phyloP scores from a whole-genome alignment of 352 stramenopile species.

The Phytophthora pistaciae region DNA sequence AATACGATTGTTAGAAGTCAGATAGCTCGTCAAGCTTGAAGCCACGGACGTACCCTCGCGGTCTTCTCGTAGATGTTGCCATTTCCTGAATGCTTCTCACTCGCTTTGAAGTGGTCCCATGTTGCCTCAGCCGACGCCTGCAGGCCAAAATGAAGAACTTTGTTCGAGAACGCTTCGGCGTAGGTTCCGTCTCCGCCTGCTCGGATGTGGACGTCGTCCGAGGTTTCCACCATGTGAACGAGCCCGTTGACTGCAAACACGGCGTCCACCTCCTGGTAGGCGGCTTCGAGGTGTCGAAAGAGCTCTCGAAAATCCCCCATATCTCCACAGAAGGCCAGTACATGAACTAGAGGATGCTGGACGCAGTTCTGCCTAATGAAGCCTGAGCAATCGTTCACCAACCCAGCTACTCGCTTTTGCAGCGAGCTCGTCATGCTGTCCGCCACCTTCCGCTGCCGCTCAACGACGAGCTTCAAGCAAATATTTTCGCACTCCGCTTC shows the following conservation, averaged over 20 bases:
- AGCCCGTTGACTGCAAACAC: conserved; percentile 37
- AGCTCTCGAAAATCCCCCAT: conserved; percentile 22
- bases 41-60: conserved; percentile 19
- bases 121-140: conserved; percentile 26
- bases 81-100: conserved; percentile 33
- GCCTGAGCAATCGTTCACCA: conserved; percentile 24
- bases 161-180: conserved; percentile 38
- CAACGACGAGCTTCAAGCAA: conserved; percentile 46
- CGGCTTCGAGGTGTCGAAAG: conserved; percentile 28
- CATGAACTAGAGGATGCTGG: conserved; percentile 15
- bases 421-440: conserved; percentile 11
- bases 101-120: conserved; percentile 40
- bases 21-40: not conserved
- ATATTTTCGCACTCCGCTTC: conserved; percentile 48
- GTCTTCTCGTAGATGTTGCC: conserved; percentile 34
- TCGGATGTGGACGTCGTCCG: conserved; percentile 35
- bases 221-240: conserved; percentile 25
- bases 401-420: conserved; percentile 12
- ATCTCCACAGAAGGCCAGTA: conserved; percentile 21
- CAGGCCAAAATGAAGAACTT: conserved; percentile 32
- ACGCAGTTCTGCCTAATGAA: conserved; percentile 15
- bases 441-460: conserved; percentile 30
- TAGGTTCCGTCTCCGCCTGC: conserved; percentile 27
- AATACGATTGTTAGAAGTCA: not conserved
- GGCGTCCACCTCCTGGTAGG: conserved; percentile 30